Conservation (phyloP, 768 basidiomycete species). For the Pulveroboletus sp. region DNA sequence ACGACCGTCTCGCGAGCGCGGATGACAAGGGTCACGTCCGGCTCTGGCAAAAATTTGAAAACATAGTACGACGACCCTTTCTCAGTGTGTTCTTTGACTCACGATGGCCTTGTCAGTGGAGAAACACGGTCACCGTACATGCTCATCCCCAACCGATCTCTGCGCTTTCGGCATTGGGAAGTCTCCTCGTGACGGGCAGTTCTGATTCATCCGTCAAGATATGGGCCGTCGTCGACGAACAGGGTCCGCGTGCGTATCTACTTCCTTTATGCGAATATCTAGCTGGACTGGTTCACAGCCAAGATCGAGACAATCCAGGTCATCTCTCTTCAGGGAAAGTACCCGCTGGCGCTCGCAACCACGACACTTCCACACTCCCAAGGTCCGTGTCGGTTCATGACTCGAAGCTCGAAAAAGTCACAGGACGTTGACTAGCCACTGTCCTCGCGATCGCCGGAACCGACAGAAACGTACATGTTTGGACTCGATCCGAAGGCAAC, state of each 20-base stretch:
- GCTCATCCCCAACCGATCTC: slow-evolving; percentile 73
- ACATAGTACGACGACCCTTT: slow-evolving; percentile 15
- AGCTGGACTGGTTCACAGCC: slow-evolving; percentile 25
- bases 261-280: background rate
- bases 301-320: slow-evolving; percentile 47
- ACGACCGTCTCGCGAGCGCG: slow-evolving; percentile 57
- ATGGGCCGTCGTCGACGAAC: slow-evolving; percentile 47
- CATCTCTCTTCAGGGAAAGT: slow-evolving; percentile 61
- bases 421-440: slow-evolving; percentile 37
- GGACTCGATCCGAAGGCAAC: slow-evolving; percentile 56
- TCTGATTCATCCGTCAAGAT: slow-evolving; percentile 79
- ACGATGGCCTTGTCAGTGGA: slow-evolving; percentile 53
- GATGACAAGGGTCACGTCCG: slow-evolving; percentile 71
- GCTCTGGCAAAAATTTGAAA: slow-evolving; percentile 50
- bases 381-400: slow-evolving; percentile 41
- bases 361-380: slow-evolving; percentile 60
- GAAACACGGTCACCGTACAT: slow-evolving; percentile 35
- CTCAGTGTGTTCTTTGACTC: slow-evolving; percentile 5
- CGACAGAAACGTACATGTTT: slow-evolving; percentile 74
- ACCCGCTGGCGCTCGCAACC: slow-evolving; percentile 69
- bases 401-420: background rate
- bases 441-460: slow-evolving; percentile 85
- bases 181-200: slow-evolving; percentile 66
- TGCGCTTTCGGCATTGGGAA: slow-evolving; percentile 49
- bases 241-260: slow-evolving; percentile 28